phyloP scores from a whole-genome alignment of 2,329 filamentous ascomycete genomes.

The Ceratocystis harringtonii region DNA sequence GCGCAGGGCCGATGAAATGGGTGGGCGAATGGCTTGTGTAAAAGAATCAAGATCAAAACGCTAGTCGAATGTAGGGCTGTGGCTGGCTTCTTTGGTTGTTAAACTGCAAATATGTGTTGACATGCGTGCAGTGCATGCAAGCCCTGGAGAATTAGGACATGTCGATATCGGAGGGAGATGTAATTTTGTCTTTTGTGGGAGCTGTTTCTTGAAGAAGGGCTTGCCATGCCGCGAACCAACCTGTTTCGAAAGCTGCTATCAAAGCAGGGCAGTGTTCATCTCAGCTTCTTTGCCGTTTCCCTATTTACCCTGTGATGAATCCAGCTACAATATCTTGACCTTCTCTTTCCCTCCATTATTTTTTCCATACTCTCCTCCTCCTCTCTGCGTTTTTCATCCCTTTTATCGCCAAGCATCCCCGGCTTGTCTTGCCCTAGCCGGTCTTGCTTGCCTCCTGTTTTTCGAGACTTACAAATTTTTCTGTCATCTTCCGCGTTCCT shows the following conservation, averaged over 20 bases:
- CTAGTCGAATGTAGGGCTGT: not conserved
- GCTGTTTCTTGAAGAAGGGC: not conserved
- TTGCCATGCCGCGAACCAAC: not conserved
- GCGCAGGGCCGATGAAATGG: not conserved
- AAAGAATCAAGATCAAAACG: too few relatives aligned
- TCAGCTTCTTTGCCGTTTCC: not conserved
- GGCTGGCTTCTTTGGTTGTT: not conserved
- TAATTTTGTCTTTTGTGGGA: not conserved
- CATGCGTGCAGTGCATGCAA: not conserved
- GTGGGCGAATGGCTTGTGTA: not conserved
- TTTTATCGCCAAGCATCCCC: not conserved
- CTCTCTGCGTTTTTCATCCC: not conserved
- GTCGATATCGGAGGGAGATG: not conserved
- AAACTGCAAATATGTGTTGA: not conserved
- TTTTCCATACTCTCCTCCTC: not conserved
- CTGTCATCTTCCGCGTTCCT: not conserved
- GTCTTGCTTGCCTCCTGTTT: not conserved
- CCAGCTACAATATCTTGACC: too few relatives aligned
- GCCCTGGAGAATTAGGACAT: not conserved
- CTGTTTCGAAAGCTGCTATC: not conserved
- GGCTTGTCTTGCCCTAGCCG: not conserved
- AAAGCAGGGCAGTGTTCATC: not conserved
- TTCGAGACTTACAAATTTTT: not conserved
- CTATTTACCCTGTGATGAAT: too few relatives aligned
- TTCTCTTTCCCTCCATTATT: not conserved